Base-by-base conservation (phyloP, 73 alveolate species). In the Tetrahymena elliotti region DNA sequence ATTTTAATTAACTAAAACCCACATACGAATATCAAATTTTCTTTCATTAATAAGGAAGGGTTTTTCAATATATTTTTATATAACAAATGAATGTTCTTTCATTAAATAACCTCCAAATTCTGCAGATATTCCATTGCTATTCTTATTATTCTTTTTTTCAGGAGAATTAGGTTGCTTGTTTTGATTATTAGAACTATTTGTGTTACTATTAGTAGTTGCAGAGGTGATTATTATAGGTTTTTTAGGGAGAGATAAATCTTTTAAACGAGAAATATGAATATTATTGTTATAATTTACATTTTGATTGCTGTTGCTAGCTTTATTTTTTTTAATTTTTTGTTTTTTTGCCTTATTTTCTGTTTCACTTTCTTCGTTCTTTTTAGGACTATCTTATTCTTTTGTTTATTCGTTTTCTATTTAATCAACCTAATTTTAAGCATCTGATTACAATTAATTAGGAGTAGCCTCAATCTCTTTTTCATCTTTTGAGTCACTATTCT, bases 21-120 rank as follows among this genome's bases (percentile, higher is more conserved):
- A 98, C 18, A 98, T 96, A 96, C 99, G 95, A 95, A 98, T 98
- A 94, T 98, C 99, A 83, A 97, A 97, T 93, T 97, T 98, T 93
- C 99, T 96, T 68, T 96, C 96, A 24, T 97, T 84, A 83, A 97
- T 95, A 83, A 98, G 96, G 40, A 98, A 94, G 18, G 99, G 99
- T 22, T 94, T 96, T 95, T 98, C 99, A 35, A 98, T 96, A 41
- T 94, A 94, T 94, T 94, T 94, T 33, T 94, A 93, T 0, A 94
- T 94, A 18, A 94, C 96, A 88, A 94, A 94, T 39, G 96, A 84
- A 15, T 84, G 93, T 11, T 88, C 52, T 53, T 94, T 94, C 38
- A 94, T 36, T 37, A 94, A 47, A 52, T 94, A 94, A 39, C 93
- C 93, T 33, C 53, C 88, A 18, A 68, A 68, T 68, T 68, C 88